phyloP scores from a whole-genome alignment of 2,329 filamentous ascomycete species.

The Pseudocercospora musae region DNA sequence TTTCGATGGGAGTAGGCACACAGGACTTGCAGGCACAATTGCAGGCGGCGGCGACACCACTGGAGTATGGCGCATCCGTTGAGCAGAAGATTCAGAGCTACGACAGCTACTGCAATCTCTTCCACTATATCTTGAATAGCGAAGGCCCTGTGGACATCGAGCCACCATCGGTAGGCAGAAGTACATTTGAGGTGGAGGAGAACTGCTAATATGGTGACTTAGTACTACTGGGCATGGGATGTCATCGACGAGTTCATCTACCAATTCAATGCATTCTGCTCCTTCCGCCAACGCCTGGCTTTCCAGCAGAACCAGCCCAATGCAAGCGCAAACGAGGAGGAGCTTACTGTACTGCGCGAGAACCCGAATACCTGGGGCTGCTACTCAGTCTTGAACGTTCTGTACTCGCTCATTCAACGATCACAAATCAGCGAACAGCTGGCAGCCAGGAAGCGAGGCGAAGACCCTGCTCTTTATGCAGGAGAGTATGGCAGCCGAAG shows the following conservation, averaged over 20 bases:
- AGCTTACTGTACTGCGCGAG: conserved; percentile 84
- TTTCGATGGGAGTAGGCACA: conserved; percentile 61
- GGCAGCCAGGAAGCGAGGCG: conserved; percentile 86
- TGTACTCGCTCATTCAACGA: conserved; percentile 97
- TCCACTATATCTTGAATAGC: conserved; percentile 98
- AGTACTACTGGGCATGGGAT: conserved; percentile 99
- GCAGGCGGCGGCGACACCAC: conserved; percentile 83
- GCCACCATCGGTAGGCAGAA: conserved; percentile 77
- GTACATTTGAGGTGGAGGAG: neutral
- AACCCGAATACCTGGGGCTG: conserved; percentile 99
- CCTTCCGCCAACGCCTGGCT: conserved; percentile 89
- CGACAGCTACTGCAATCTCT: conserved; percentile 98
- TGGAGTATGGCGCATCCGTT: conserved; percentile 92
- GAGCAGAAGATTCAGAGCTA: conserved; percentile 99
- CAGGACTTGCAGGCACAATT: conserved; percentile 94
- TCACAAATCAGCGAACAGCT: conserved; percentile 98
- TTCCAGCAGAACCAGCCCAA: conserved; percentile 49
- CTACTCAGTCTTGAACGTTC: conserved; percentile 98
- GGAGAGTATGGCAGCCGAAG: conserved; percentile 94
- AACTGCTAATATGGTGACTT: conserved; percentile 15
- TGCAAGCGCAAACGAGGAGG: conserved; percentile 76
- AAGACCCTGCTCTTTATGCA: conserved; percentile 81
- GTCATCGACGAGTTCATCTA: conserved; percentile 99
- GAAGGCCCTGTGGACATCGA: conserved; percentile 98
- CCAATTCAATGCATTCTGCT: conserved; percentile 99